Conservation (phyloP, 768 basidiomycete genomes). For the Exidia glandulosa region DNA sequence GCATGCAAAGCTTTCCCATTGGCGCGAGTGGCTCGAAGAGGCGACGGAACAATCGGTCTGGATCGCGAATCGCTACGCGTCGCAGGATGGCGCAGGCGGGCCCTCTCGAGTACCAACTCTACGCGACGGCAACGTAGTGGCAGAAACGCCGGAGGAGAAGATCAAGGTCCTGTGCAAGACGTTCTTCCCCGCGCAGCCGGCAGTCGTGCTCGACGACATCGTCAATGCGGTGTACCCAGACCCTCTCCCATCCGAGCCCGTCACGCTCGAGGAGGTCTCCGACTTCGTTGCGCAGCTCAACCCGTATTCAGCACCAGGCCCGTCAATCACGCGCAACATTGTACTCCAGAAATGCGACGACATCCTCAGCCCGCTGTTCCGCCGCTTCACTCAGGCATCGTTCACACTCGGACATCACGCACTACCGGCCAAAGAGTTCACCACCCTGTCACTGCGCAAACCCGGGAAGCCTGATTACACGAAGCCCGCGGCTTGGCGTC, state of each 20-base stretch:
- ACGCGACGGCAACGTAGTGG: not conserved
- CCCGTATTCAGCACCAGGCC: slow-evolving; percentile 14
- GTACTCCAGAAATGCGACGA: not conserved
- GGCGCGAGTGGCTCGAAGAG: not conserved
- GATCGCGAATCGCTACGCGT: not conserved
- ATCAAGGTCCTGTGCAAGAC: not conserved
- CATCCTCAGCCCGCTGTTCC: not conserved
- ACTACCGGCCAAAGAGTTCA: slow-evolving; percentile 16
- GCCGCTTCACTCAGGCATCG: not conserved
- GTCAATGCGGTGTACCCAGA: not conserved
- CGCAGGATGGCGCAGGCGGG: no score
- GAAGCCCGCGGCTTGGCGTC: slow-evolving; percentile 22
- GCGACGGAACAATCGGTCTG: not conserved
- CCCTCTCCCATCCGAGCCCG: not conserved
- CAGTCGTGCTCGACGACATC: not conserved
- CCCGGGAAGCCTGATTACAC: slow-evolving; percentile 25
- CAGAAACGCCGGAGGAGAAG: not conserved
- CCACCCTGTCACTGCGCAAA: slow-evolving; percentile 23
- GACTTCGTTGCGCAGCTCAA: slow-evolving; percentile 5
- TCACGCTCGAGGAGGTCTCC: not conserved
- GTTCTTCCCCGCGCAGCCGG: not conserved
- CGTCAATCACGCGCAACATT: slow-evolving; percentile 1
- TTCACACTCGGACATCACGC: not conserved
- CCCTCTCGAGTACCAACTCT: not conserved
- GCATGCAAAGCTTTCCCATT: no score